A percentile compares a stretch with the other conserved stretches of the same genome.
Evolutionary conservation across 805 yeast genomes (phyloP).

Genomic region (Suhomyces xylopsoci): DNA sequence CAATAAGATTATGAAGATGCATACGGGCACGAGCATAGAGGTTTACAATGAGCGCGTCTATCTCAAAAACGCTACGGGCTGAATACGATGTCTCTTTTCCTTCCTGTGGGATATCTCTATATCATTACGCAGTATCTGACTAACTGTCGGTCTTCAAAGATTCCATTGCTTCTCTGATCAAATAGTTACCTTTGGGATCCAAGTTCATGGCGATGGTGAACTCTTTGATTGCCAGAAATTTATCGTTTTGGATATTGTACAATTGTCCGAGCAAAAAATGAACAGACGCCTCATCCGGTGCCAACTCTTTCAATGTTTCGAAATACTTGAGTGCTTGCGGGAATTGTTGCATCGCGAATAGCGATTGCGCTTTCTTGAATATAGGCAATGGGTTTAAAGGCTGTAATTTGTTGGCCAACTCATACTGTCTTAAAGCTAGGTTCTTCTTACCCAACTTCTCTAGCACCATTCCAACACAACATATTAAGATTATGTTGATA

Average conservation of each 20-base stretch:
- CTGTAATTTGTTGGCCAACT: slow-evolving; percentile 77
- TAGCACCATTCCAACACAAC: slow-evolving; percentile 91
- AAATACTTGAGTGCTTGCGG: slow-evolving; percentile 72
- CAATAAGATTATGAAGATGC: not conserved
- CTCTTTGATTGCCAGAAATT: slow-evolving; percentile 75
- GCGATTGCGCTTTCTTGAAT: slow-evolving; percentile 82
- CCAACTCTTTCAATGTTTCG: slow-evolving; percentile 66
- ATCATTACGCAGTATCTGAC: not conserved
- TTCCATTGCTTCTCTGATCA: slow-evolving; percentile 83
- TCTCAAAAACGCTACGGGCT: not conserved
- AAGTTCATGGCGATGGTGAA: slow-evolving; percentile 85
- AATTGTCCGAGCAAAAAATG: slow-evolving; percentile 87
- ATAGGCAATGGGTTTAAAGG: slow-evolving; percentile 83
- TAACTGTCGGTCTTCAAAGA: slow-evolving; percentile 22
- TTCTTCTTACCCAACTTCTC: slow-evolving; percentile 69
- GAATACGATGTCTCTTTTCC: not conserved
- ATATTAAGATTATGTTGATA: slow-evolving; percentile 79
- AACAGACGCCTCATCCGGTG: slow-evolving; percentile 93
- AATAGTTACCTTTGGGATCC: slow-evolving; percentile 88
- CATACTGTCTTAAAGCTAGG: slow-evolving; percentile 77
- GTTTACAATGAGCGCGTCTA: not conserved
- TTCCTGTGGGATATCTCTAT: not conserved
- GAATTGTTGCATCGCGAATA: slow-evolving; percentile 68
- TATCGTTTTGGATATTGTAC: slow-evolving; percentile 71
- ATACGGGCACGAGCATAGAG: not conserved